A percentile compares a stretch with the other conserved stretches of the same genome.
These are phyloP conservation scores for Phaeolepiota aurea DNA, from an alignment of 768 basidiomycete genomes.

Conservation along the genomic window DNA sequence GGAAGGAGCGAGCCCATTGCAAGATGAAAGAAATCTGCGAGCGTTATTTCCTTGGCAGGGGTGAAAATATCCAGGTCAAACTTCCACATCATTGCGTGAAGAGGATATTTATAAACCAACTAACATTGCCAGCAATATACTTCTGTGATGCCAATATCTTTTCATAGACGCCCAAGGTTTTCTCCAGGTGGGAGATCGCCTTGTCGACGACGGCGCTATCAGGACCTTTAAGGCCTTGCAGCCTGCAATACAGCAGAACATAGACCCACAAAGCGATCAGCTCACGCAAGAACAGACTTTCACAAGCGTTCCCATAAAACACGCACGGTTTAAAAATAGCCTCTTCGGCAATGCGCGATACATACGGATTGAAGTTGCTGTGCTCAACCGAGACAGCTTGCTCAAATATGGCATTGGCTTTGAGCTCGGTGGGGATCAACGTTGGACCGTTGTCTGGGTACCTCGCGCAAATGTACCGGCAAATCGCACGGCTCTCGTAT, in stretches of 20 bases:
- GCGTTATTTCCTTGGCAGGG: conserved; percentile 27
- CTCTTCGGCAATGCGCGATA: conserved; percentile 32
- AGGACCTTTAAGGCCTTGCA: conserved; percentile 13
- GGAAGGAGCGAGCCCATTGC: conserved; percentile 25
- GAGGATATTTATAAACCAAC: too few relatives aligned
- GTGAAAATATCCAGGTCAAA: not conserved
- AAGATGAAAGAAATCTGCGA: conserved; percentile 54
- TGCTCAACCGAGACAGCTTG: conserved; percentile 45
- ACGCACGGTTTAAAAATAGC: conserved; percentile 42
- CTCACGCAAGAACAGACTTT: too few relatives aligned
- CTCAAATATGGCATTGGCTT: conserved; percentile 37
- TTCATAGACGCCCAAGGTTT: conserved; percentile 47
- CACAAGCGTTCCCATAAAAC: not conserved
- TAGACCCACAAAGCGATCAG: not conserved
- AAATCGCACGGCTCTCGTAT: conserved; percentile 55
- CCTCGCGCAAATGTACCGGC: conserved; percentile 50
- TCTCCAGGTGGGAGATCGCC: conserved; percentile 19
- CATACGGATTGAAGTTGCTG: conserved; percentile 44
- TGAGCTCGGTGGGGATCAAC: conserved; percentile 37
- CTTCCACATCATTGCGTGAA: too few relatives aligned
- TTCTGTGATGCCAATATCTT: conserved; percentile 44
- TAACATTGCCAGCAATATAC: conserved; percentile 47
- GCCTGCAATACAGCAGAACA: conserved; percentile 6
- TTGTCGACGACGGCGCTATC: conserved; percentile 21
- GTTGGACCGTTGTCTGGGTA: conserved; percentile 43